Evolutionary conservation across 345 rosid species (phyloP), one percentile per base, ranked within the genome.

Genomic region (Salix purpurea): DNA sequence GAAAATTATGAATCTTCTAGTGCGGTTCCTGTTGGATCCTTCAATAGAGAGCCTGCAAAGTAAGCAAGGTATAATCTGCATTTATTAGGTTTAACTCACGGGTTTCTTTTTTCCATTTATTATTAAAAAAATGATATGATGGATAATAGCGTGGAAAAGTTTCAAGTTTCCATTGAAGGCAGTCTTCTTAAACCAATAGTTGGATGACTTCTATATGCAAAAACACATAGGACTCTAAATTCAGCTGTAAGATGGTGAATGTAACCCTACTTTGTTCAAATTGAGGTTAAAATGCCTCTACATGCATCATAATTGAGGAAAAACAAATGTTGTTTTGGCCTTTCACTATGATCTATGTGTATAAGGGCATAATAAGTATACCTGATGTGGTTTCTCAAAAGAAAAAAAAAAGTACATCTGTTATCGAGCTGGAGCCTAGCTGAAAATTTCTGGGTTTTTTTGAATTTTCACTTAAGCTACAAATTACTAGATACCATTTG

Each of bases 21-120:
- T 16, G 78, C 84, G 80, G 89, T 88, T 78, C 95, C 91, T 39
- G 82, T 76, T 79, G 93, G 90, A 83, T 82, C 90, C 26, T 92
- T 87, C 79, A 81, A 84, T 80, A 75, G 88, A 76, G 90, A 88
- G 84, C 79, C 89, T 75, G 90, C 88, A 76, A 94, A 87, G 77
- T 90, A 86, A 91, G 76, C 70, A 61, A 78, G 89, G 90, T 90
- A 74, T 71, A 40, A 68, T 69, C 44, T 37, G 16, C 70, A 40
- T 68, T 26, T 9, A 24, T 34, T 30, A 37, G 67, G 36, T 65
- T 18, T 64, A 13, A 39, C 65, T 76, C 21, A n/a, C 18, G 28
- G 67, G 50, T 69, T 67, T 58, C 36, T 69, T 61, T 69, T 46
- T 67, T 42, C 48, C 30, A 34, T 34, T 23, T 42, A 58, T 40